Conservation (phyloP, 805 yeast genomes). For the Metschnikowia gelsemii region DNA sequence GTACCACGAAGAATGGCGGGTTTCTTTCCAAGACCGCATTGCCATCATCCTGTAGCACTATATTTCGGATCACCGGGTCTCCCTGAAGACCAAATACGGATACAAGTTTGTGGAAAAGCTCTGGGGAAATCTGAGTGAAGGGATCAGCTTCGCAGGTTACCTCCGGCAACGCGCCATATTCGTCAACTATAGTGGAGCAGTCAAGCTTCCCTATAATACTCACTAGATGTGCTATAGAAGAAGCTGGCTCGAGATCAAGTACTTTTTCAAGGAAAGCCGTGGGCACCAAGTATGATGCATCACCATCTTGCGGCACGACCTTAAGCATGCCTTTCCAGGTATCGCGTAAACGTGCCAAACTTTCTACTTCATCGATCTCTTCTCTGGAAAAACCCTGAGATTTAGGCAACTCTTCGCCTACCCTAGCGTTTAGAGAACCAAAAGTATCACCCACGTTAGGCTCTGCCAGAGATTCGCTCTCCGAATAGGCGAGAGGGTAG, state of each 20-base stretch:
- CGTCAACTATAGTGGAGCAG: conserved; percentile 44
- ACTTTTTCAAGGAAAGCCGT: conserved; percentile 44
- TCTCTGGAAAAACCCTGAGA: neutral
- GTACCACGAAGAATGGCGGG: conserved; percentile 39
- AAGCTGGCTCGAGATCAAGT: conserved; percentile 22
- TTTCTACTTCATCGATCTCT: conserved; percentile 1
- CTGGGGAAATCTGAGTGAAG: conserved; percentile 38
- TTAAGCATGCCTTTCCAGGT: conserved; percentile 14
- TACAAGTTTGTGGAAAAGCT: conserved; percentile 43
- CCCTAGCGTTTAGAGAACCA: neutral
- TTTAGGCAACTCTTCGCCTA: neutral
- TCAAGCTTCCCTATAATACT: conserved; percentile 47
- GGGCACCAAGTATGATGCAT: conserved; percentile 49
- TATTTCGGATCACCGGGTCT: conserved; percentile 33
- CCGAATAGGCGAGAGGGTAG: conserved; percentile 2
- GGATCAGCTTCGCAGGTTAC: conserved; percentile 22
- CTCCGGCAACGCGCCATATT: conserved; percentile 42
- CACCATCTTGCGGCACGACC: conserved; percentile 40
- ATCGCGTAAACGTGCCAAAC: conserved; percentile 3
- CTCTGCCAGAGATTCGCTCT: conserved; percentile 4
- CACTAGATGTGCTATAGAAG: conserved; percentile 28
- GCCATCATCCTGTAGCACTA: conserved; percentile 30
- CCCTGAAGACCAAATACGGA: conserved; percentile 56
- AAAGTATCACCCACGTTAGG: neutral
- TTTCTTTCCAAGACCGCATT: conserved; percentile 31